Conservation (phyloP, 148 eudicot genomes). For the Arctostaphylos glauca region DNA sequence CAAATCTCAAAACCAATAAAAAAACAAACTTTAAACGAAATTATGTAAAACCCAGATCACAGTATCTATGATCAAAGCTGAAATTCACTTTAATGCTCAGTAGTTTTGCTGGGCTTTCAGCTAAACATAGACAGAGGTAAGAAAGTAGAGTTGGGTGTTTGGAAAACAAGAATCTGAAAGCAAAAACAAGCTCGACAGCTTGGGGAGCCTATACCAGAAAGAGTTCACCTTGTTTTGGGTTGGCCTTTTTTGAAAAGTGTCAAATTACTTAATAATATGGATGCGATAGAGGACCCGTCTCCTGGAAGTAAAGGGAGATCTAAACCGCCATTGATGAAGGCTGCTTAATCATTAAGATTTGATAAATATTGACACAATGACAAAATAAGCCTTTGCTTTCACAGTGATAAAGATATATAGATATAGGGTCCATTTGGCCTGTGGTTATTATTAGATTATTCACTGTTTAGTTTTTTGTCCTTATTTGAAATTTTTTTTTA, state of each 20-base stretch:
- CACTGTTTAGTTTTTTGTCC: too few species aligned
- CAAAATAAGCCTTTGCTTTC: neutral
- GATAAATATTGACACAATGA: too few species aligned
- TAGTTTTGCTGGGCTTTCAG: neutral
- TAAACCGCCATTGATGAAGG: conserved; percentile 13
- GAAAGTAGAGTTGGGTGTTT: neutral
- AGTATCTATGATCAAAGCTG: neutral
- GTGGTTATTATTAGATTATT: too few species aligned
- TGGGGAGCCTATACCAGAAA: neutral
- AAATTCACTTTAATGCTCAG: neutral
- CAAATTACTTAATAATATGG: too few species aligned
- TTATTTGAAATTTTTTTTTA: too few species aligned
- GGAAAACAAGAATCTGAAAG: conserved; percentile 3
- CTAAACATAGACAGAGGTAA: neutral
- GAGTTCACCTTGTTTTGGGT: neutral
- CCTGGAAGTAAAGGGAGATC: conserved; percentile 7
- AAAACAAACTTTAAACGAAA: neutral
- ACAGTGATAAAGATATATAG: neutral
- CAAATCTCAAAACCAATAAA: neutral
- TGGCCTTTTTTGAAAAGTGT: neutral
- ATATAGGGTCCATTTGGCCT: too few species aligned
- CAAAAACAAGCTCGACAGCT: neutral
- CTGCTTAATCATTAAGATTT: neutral
- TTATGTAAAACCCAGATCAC: neutral
- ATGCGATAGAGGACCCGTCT: neutral